Base-by-base conservation (phyloP, 2,329 filamentous ascomycete genomes). In the Cyphellophora europaea region DNA sequence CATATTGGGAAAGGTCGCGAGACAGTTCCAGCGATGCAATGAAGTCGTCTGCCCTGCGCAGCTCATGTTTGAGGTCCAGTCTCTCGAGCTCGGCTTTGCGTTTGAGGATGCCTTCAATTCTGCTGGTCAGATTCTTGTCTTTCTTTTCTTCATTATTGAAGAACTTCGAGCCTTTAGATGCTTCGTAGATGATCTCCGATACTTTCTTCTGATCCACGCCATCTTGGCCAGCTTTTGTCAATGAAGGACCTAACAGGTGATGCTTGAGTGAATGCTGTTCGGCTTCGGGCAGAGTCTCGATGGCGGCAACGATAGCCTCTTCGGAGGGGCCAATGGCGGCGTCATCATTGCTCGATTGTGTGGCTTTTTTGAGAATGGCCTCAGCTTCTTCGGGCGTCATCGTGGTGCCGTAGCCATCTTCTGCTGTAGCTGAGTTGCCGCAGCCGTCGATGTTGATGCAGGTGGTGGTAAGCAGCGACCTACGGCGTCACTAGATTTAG, bases 121-220 rank as follows among this genome's bases (percentile, higher is more conserved):
- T 95, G 37, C 79, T 69, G 0, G 89, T 95, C 13, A 96, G 72
- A 29, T 74, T 70, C 50, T 81, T 80, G 63, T 96, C 89, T 49
- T 79, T 81, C 37, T 65, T 71, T 55, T 94, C 82, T 58, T 98
- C 91, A 40, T 88, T 85, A 48, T 81, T 84, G 70, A 96, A 98
- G 64, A 81, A 98, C 56, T 94, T 95, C 47, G 86, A 93, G 31
- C 91, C 91, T 55, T 93, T 95, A 11, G 87, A 95, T 8, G 88
- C 87, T 57, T 93, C 86, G 62, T 95, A 96, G 41, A 98, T 98
- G 48, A 96, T 80, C 50, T 96, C 88, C 2, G 88, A 93, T 32
- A 98, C 87, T 65, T 91, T 93, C 44, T 73, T 72, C 62, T 96
- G 91, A 51, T 98, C 86, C n/a, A 96, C 89, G 11, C 75, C 70